These are phyloP conservation scores for Chlorociboria aeruginascens DNA, from an alignment of 495 filamentous ascomycete species.

Conservation along the genomic window DNA sequence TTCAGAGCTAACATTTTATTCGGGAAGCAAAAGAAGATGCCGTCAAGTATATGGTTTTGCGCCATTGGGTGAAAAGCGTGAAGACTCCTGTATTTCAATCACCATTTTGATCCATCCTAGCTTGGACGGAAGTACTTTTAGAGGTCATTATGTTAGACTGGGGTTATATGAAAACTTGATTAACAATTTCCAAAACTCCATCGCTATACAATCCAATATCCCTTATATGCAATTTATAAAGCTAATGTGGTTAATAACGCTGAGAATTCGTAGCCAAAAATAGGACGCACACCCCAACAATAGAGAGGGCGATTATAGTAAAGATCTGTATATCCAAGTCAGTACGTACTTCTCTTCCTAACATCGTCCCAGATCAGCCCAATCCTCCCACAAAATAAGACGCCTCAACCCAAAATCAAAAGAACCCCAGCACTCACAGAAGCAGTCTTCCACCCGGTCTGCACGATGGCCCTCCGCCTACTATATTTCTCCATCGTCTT, in stretches of 20 bases:
- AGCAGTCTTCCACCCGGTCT: constrained; percentile 91
- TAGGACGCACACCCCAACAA: constrained; percentile 64
- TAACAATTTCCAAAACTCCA: not conserved
- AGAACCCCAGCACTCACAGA: constrained; percentile 36
- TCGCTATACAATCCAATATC: not conserved
- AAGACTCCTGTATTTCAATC: too few relatives aligned
- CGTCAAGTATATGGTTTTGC: too few relatives aligned
- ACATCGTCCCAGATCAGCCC: not conserved
- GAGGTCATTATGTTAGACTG: too few relatives aligned
- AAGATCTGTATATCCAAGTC: constrained; percentile 41
- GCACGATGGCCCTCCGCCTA: constrained; percentile 67
- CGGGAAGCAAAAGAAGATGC: too few relatives aligned
- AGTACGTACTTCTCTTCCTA: not conserved
- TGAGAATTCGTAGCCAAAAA: constrained; percentile 26
- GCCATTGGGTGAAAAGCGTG: too few relatives aligned
- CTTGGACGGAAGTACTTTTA: too few relatives aligned
- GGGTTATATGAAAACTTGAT: too few relatives aligned
- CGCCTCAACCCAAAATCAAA: not conserved
- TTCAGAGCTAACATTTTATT: too few relatives aligned
- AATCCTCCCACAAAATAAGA: not conserved
- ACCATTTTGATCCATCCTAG: too few relatives aligned
- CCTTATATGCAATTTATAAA: not conserved
- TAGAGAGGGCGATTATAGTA: constrained; percentile 61
- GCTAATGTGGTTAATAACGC: not conserved
- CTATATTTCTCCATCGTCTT: constrained; percentile 79